Conservation (phyloP, 192 early-diverging fungal species). For the Coemansia sp. region DNA sequence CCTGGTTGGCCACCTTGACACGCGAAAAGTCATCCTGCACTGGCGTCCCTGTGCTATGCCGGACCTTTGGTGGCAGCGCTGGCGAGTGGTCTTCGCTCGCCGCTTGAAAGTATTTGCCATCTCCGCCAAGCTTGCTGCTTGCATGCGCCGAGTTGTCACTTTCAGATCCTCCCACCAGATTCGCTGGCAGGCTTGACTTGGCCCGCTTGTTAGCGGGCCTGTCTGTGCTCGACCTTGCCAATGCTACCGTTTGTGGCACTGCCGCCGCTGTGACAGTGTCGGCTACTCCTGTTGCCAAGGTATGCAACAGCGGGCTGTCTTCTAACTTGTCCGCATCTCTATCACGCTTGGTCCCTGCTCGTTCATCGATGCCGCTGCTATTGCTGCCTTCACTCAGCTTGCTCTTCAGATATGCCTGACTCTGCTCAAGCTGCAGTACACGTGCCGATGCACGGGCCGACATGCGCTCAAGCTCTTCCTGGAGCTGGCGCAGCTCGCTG, state of each 20-base stretch:
- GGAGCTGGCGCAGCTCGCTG: constrained; percentile 34
- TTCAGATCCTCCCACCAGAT: constrained; percentile 24
- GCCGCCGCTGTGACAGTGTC: not conserved
- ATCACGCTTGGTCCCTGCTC: not conserved
- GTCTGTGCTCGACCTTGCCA: constrained; percentile 9
- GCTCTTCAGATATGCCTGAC: constrained; percentile 1
- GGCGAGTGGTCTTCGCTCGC: constrained; percentile 10
- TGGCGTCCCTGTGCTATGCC: constrained; percentile 41
- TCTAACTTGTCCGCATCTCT: not conserved
- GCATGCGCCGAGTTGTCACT: constrained; percentile 34
- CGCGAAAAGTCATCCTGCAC: constrained; percentile 65
- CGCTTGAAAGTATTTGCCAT: constrained; percentile 12
- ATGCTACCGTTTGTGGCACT: constrained; percentile 1
- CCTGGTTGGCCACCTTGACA: constrained; percentile 73
- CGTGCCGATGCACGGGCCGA: constrained; percentile 22
- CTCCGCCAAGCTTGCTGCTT: constrained; percentile 8
- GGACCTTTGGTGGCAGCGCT: constrained; percentile 27
- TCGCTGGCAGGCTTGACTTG: constrained; percentile 8
- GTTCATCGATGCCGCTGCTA: not conserved
- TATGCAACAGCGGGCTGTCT: not conserved
- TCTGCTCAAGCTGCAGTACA: constrained; percentile 18
- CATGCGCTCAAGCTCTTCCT: constrained; percentile 38
- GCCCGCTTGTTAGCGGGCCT: constrained; percentile 32
- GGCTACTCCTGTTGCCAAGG: not conserved
- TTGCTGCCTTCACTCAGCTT: not conserved